phyloP scores from a whole-genome alignment of 441 rosid species.

The Jatropha multifida region DNA sequence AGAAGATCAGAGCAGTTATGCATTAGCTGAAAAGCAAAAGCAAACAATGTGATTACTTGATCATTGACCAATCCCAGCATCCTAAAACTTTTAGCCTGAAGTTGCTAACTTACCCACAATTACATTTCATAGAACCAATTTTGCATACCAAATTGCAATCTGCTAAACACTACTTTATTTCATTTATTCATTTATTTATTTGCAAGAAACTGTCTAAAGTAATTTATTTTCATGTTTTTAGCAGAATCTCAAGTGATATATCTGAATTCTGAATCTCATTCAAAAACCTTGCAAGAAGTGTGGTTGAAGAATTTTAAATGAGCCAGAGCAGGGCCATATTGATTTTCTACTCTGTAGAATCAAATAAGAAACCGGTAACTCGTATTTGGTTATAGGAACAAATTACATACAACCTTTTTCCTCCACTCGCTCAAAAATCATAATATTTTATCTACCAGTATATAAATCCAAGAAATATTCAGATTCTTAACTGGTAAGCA shows the following conservation, averaged over 20 bases:
- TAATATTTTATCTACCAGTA: not conserved
- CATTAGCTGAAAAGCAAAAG: not conserved
- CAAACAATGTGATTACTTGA: not conserved
- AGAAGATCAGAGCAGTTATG: conserved; percentile 21
- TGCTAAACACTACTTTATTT: not conserved
- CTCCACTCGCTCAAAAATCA: conserved; percentile 3
- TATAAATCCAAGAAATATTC: not conserved
- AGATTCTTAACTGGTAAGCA: not conserved
- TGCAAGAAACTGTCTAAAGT: not conserved
- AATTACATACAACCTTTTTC: not conserved
- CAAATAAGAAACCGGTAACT: conserved; percentile 3
- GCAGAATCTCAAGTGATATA: not conserved
- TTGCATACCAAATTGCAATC: not conserved
- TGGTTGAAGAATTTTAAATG: not conserved
- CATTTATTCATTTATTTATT: too few relatives aligned
- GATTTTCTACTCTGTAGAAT: conserved; percentile 3
- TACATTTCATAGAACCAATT: not conserved
- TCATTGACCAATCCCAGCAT: not conserved
- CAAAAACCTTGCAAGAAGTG: not conserved
- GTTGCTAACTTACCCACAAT: not conserved
- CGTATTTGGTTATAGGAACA: not conserved
- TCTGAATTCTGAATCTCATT: not conserved
- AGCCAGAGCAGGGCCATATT: not conserved
- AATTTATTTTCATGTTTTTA: conserved; percentile 3
- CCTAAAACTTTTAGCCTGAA: not conserved